phyloP scores from a whole-genome alignment of 495 filamentous ascomycete genomes.

The Aspergillus leporis region DNA sequence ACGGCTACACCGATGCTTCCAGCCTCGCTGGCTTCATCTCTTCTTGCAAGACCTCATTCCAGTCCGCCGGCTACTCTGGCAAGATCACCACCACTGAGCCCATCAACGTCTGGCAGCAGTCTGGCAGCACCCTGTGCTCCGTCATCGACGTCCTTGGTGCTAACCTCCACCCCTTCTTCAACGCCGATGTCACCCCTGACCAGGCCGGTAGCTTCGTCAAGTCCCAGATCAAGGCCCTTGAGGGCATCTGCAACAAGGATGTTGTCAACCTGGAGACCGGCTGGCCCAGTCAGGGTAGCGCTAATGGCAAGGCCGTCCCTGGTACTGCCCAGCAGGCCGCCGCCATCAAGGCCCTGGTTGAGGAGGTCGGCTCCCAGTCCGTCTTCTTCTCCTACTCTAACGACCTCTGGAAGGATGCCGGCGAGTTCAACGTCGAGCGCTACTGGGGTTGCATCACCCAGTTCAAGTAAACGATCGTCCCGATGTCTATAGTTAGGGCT shows the following conservation, averaged over 20 bases:
- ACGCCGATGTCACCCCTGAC: constrained; percentile 57
- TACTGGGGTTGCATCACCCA: constrained; percentile 66
- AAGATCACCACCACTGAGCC: constrained; percentile 85
- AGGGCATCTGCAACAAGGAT: constrained; percentile 62
- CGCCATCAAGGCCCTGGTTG: constrained; percentile 68
- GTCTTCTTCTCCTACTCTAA: constrained; percentile 80
- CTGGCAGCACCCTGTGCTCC: constrained; percentile 61
- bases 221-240: constrained; percentile 64
- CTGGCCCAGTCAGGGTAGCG: constrained; percentile 72
- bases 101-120: constrained; percentile 63
- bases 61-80: constrained; percentile 67
- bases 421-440: constrained; percentile 73
- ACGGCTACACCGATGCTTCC: constrained; percentile 58
- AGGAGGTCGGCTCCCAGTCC: constrained; percentile 55
- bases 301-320: constrained; percentile 72
- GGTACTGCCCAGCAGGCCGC: constrained; percentile 62
- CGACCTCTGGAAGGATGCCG: constrained; percentile 79
- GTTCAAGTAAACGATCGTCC: constrained; percentile 42
- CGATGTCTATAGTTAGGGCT: constrained; percentile 20
- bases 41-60: constrained; percentile 48
- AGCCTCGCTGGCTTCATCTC: constrained; percentile 70
- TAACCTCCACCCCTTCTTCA: constrained; percentile 96
- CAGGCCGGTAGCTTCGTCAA: constrained; percentile 74
- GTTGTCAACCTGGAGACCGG: constrained; percentile 85
- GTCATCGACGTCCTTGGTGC: constrained; percentile 74